These are phyloP conservation scores for Petunia hybrid DNA, from an alignment of 305 asterid species.

Conservation along the genomic window DNA sequence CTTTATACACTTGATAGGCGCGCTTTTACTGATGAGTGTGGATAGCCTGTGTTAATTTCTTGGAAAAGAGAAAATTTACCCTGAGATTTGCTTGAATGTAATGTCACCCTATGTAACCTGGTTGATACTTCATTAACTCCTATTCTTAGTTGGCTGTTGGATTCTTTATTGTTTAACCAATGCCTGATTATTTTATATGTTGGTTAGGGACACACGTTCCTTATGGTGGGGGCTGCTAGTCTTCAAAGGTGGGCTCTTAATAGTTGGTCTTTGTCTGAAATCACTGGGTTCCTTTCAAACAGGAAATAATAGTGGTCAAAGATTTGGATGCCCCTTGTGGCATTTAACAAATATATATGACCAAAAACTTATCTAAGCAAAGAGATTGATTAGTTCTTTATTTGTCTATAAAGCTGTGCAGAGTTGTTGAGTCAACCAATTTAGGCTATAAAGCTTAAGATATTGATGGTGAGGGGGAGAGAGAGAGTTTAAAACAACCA, in stretches of 20 bases:
- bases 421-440: neutral
- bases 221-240: neutral
- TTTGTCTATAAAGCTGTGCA: neutral
- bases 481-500: no score
- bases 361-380: neutral
- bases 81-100: neutral
- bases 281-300: neutral
- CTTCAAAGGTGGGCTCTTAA: slow-evolving; percentile 2
- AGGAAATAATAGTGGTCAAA: neutral
- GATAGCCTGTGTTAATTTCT: neutral
- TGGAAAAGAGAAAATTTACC: neutral
- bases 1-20: no score
- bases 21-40: neutral
- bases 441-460: neutral
- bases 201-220: neutral
- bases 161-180: neutral
- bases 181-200: neutral
- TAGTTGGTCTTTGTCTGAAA: neutral
- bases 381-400: neutral
- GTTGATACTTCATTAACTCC: neutral
- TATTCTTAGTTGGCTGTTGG: neutral
- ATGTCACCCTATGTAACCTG: neutral
- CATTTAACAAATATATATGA: neutral
- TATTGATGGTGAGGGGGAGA: neutral
- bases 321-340: neutral